A percentile compares a stretch with the other conserved stretches of the same genome.
Evolutionary conservation across 2,329 filamentous ascomycete genomes (phyloP).

Genomic region (Verticillium zaregamsianum): DNA sequence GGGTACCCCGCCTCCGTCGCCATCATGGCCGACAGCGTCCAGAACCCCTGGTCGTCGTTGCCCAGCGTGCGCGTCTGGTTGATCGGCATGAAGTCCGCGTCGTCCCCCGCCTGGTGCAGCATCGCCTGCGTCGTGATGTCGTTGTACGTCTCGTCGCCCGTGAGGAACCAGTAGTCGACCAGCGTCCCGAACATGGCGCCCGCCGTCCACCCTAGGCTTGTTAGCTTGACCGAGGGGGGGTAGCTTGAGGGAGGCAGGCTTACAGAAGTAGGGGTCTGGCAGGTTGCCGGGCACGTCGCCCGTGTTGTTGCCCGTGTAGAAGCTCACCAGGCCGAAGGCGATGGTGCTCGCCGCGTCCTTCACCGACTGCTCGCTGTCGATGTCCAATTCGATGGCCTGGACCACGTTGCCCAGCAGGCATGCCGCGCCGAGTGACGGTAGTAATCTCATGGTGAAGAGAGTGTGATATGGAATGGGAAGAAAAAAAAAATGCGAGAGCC

Average conservation of each 20-base stretch:
- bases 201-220: constrained; percentile 61
- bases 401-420: constrained; percentile 6
- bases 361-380: constrained; percentile 44
- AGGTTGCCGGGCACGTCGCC: constrained; percentile 55
- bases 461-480: background rate
- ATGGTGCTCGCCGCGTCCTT: constrained; percentile 43
- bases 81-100: constrained; percentile 60
- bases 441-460: background rate
- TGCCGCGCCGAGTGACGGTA: background rate
- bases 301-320: constrained; percentile 53
- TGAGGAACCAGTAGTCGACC: constrained; percentile 69
- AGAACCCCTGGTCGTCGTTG: constrained; percentile 79
- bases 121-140: constrained; percentile 53
- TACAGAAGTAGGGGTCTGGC: constrained; percentile 61
- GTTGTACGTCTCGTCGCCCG: constrained; percentile 63
- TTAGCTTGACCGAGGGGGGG: constrained; percentile 27
- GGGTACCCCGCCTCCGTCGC: constrained; percentile 75
- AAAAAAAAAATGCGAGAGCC: background rate
- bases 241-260: constrained; percentile 32
- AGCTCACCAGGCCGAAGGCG: constrained; percentile 43
- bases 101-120: constrained; percentile 55
- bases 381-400: constrained; percentile 6
- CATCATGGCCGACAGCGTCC: constrained; percentile 77
- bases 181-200: constrained; percentile 67
- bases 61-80: constrained; percentile 60